Evolutionary conservation across 1,139 yeast genomes (phyloP), one percentile per base, ranked within the genome.

Genomic region (Kurtzmaniella quercitrusa): DNA sequence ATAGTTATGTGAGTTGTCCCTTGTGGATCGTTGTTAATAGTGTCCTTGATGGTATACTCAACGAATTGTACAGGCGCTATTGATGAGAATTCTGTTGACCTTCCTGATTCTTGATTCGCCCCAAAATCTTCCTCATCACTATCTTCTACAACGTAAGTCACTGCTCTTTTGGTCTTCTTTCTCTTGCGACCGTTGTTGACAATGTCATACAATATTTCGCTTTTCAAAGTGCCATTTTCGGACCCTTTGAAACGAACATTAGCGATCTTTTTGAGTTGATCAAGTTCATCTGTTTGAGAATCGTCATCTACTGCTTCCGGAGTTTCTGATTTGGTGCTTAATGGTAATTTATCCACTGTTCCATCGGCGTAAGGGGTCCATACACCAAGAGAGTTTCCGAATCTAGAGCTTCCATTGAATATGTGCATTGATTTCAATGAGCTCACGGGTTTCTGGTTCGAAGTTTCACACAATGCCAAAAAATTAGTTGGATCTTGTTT

Each of bases 361-460:
- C 79, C 80, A 52, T 81, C 81, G 0, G 93, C 90, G 58, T 85
- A 86, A 0, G 81, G 75, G 0, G 78, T 59, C 94, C 94, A 86
- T 4, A 78, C 70, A 0, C 90, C 93, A 45, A 82, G 56, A 21
- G 88, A 72, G 37, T 73, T 65, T 1, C 81, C 70, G 51, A 76
- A 77, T 43, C 90, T 65, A 0, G 88, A 78, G 29, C 72, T 72
- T 3, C 91, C 91, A 46, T 77, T 73, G 11, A 82, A 55, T 2
- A 81, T 68, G 44, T 76, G 74, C 68, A 81, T 73, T 0, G 83
- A 64, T 38, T 75, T 75, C 23, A 82, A 58, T 1, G 84, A 77
- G 40, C 73, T 64, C 2, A 82, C 68, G 0, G 89, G 81, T 15
- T 68, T 62, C 34, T 75, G 79, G 3, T 62, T 56, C 3, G 49